A percentile compares a stretch with the other conserved stretches of the same genome.
Evolutionary conservation across 148 eudicot species (phyloP).

Genomic region (Rhododendron kiyosumense): DNA sequence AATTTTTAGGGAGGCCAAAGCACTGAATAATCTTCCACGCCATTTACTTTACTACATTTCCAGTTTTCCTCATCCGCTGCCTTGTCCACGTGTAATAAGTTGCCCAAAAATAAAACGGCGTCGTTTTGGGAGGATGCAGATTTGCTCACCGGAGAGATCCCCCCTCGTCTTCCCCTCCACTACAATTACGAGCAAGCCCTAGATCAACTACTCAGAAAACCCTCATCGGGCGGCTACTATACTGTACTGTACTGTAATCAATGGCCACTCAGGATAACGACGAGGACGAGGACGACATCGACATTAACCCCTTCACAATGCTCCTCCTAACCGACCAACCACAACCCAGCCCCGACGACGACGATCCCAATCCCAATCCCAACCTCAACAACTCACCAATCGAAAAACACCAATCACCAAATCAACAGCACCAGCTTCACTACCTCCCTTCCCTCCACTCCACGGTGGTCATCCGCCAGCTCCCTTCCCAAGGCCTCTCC

Average conservation of each 20-base stretch:
- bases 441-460: conserved; percentile 40
- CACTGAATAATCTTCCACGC: no score
- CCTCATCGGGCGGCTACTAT: not conserved
- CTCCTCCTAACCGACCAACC: conserved; percentile 8
- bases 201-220: not conserved
- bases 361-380: not conserved
- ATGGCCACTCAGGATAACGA: conserved; percentile 1
- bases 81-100: no score
- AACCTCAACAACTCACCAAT: not conserved
- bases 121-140: no score
- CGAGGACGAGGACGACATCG: conserved; percentile 21
- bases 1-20: no score
- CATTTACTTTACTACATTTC: no score
- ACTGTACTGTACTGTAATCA: no score
- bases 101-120: no score
- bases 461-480: conserved; percentile 47
- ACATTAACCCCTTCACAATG: conserved; percentile 21
- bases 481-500: conserved; percentile 64
- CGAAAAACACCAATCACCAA: not conserved
- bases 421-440: conserved; percentile 18
- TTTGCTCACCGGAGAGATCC: no score
- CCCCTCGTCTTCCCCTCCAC: not conserved
- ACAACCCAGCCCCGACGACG: not conserved
- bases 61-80: no score
- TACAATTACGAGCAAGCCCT: not conserved